Base-by-base conservation (phyloP, 2,329 filamentous ascomycete genomes). In the Aspergillus terreus region DNA sequence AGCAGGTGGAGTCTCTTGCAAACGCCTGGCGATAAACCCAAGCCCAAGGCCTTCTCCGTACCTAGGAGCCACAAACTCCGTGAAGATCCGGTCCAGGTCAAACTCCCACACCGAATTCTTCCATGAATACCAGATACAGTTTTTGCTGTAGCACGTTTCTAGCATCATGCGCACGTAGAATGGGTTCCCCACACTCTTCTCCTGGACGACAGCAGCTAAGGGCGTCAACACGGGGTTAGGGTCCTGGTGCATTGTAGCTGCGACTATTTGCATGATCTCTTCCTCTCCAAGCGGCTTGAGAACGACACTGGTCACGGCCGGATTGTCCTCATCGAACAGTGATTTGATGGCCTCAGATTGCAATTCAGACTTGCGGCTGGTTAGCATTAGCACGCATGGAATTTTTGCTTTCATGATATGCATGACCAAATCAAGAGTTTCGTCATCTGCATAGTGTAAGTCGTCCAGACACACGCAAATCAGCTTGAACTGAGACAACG, bases 121-220 rank as follows among this genome's bases (percentile, higher is more conserved):
- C 78, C 94, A 96, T 55, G 91, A 90, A 69, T 95, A 96, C 82
- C 86, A 95, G 46, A 96, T 87, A 67, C 89, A 95, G 59, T 86
- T 86, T 65, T 90, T 94, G 38, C 89, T 84, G 67, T 95, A 86
- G 66, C 90, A 95, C 3, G 87, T 86, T 63, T 89, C 89, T 4
- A 96, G 80, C 81, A 96, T 95, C 71, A 96, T 90, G 50, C 90
- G 82, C 68, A 96, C 88, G 63, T 94, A 95, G 63, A 96, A 96
- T 0, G 91, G 87, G 55, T 95, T 96, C 1, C 92, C 92, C 23
- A 82, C 82, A 7, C 89, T 92, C 72, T 94, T 95, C 63, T 92
- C 91, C 67, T 95, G 88, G 5, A 96, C 84, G 9, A 96, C 88
- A 6, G 91, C 82, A 2, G 89, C 88, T 15, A 97, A 76, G 0